These are phyloP conservation scores for Saturnispora diversa DNA, from an alignment of 805 yeast genomes.

Conservation along the genomic window DNA sequence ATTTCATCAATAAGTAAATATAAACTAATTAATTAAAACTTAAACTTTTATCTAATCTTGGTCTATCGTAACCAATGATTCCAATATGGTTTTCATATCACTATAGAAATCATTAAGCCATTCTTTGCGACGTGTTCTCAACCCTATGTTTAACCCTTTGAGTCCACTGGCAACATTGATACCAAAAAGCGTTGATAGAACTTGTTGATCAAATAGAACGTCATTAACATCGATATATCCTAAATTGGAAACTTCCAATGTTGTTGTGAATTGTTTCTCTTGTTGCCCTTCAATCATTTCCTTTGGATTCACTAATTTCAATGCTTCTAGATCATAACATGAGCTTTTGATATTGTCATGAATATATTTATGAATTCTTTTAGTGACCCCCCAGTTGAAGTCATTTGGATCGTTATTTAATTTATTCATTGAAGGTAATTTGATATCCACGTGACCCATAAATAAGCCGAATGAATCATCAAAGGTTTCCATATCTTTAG, in stretches of 20 bases:
- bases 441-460: constrained; percentile 14
- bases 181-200: background rate
- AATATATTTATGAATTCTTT: constrained; percentile 11
- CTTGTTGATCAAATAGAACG: constrained; percentile 6
- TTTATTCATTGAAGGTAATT: constrained; percentile 11
- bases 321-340: constrained; percentile 10
- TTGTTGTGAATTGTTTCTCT: constrained; percentile 15
- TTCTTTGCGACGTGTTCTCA: background rate
- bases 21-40: too few species aligned
- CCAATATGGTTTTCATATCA: too few species aligned
- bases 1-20: too few species aligned
- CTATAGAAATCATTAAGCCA: constrained; percentile 2
- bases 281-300: background rate
- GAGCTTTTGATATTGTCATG: constrained; percentile 5
- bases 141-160: background rate
- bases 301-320: constrained; percentile 10
- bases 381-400: constrained; percentile 14
- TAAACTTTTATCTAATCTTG: constrained; percentile 7
- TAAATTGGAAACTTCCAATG: constrained; percentile 10
- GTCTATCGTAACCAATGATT: constrained; percentile 13
- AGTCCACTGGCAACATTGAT: constrained; percentile 1
- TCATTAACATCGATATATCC: constrained; percentile 1
- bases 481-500: constrained; percentile 6
- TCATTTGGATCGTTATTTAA: constrained; percentile 6
- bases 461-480: constrained; percentile 16